phyloP scores from a whole-genome alignment of 495 filamentous ascomycete species.

The Trichoderma orchidacearum region DNA sequence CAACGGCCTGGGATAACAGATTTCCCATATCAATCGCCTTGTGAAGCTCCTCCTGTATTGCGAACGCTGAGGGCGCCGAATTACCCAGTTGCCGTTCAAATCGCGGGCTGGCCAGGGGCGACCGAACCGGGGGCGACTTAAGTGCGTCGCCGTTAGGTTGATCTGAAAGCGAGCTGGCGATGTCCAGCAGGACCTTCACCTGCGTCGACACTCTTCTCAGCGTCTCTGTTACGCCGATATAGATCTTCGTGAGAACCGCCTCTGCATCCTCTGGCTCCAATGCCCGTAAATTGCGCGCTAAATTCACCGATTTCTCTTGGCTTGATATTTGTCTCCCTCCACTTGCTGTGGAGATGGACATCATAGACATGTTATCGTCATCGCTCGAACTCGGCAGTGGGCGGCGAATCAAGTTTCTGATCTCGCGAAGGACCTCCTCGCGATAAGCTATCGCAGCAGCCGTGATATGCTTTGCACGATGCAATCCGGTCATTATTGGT shows the following conservation, averaged over 20 bases:
- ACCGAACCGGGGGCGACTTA: conserved; percentile 34
- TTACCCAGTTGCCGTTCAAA: conserved; percentile 5
- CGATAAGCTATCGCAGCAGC: conserved; percentile 75
- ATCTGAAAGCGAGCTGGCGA: conserved; percentile 59
- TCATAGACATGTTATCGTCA: conserved; percentile 82
- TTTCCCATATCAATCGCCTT: conserved; percentile 83
- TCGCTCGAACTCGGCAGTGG: conserved; percentile 84
- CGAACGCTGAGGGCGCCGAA: conserved; percentile 12
- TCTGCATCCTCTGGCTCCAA: conserved; percentile 78
- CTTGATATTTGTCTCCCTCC: conserved; percentile 54
- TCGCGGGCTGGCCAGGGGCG: conserved; percentile 35
- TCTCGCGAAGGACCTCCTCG: conserved; percentile 74
- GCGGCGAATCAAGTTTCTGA: conserved; percentile 71
- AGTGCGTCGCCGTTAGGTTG: conserved; percentile 20
- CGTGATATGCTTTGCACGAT: conserved; percentile 61
- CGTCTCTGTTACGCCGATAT: conserved; percentile 76
- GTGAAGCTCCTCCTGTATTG: conserved; percentile 67
- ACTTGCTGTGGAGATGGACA: conserved; percentile 71
- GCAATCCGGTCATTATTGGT: conserved; percentile 59
- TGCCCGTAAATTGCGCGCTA: conserved; percentile 84
- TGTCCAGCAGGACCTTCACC: conserved; percentile 89
- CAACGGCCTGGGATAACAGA: conserved; percentile 85
- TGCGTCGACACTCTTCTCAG: conserved; percentile 76
- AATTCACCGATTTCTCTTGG: conserved; percentile 76
- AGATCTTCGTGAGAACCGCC: conserved; percentile 67